phyloP scores from a whole-genome alignment of 2,329 filamentous ascomycete genomes.

The Fusarium guadeloupense region DNA sequence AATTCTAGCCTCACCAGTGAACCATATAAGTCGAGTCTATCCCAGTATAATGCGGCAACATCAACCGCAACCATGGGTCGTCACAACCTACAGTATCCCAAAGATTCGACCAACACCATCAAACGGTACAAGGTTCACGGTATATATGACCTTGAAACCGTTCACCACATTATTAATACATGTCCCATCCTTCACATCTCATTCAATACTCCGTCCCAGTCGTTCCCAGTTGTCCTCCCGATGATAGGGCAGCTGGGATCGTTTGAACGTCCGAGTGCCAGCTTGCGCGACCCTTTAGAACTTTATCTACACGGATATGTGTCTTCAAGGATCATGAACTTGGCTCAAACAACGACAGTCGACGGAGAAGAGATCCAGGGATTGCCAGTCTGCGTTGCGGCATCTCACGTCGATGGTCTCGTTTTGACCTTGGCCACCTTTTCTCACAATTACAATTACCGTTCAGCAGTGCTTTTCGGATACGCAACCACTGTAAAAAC shows the following conservation, averaged over 20 bases:
- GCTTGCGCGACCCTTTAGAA: conserved; percentile 72
- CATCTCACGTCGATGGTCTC: conserved; percentile 80
- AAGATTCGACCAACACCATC: conserved; percentile 69
- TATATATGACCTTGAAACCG: conserved; percentile 75
- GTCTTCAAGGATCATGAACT: conserved; percentile 79
- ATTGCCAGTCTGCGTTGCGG: conserved; percentile 76
- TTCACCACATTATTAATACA: conserved; percentile 80
- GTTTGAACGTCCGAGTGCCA: conserved; percentile 69
- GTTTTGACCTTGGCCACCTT: conserved; percentile 82
- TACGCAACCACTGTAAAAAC: conserved; percentile 74
- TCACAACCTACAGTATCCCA: conserved; percentile 68
- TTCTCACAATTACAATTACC: conserved; percentile 87
- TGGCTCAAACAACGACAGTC: conserved; percentile 48
- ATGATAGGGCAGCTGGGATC: conserved; percentile 89
- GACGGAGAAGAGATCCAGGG: conserved; percentile 54
- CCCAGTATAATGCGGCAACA: neutral
- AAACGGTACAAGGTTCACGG: conserved; percentile 73
- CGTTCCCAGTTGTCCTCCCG: conserved; percentile 80
- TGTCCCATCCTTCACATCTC: conserved; percentile 82
- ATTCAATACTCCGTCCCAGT: conserved; percentile 70
- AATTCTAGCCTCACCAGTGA: conserved; percentile 11
- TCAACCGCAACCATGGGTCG: conserved; percentile 46
- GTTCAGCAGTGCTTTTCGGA: conserved; percentile 80
- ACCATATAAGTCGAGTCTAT: conserved; percentile 4
- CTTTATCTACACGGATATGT: conserved; percentile 89